These are phyloP conservation scores for Lecanicillium sp. DNA, from an alignment of 2,329 filamentous ascomycete species.

Conservation along the genomic window DNA sequence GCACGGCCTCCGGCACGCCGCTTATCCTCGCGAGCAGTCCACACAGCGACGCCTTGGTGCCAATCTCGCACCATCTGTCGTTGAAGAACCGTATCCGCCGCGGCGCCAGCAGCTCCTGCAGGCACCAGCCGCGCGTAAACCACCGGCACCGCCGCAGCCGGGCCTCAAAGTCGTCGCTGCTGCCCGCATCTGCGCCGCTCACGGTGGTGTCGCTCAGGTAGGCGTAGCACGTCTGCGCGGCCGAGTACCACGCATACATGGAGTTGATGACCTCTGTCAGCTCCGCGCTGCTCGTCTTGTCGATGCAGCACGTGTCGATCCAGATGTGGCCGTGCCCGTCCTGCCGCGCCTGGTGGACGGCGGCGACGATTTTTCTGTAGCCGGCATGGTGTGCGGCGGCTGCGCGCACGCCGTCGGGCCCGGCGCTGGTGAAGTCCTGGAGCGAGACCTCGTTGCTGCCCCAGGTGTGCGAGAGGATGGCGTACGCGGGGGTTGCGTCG, in stretches of 20 bases:
- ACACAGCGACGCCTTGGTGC: conserved; percentile 14
- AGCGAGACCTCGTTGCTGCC: conserved; percentile 20
- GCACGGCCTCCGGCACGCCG: conserved; percentile 13
- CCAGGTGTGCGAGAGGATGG: conserved; percentile 29
- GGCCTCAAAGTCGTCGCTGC: conserved; percentile 4
- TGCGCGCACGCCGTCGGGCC: not conserved
- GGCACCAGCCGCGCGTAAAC: conserved; percentile 45
- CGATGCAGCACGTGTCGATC: conserved; percentile 22
- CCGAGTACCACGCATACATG: conserved; percentile 18
- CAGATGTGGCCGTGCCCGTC: conserved; percentile 16
- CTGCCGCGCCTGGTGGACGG: conserved; percentile 11
- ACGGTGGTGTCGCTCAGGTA: conserved; percentile 15
- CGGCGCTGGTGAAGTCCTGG: conserved; percentile 14
- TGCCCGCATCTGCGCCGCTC: not conserved
- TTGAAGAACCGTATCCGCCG: conserved; percentile 20
- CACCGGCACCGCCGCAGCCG: too few relatives aligned
- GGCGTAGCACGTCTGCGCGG: conserved; percentile 17
- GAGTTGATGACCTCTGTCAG: conserved; percentile 6
- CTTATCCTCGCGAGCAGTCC: conserved; percentile 12
- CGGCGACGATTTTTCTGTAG: conserved; percentile 16
- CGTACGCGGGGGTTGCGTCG: conserved; percentile 16
- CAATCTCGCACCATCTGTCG: conserved; percentile 17
- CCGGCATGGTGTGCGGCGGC: conserved; percentile 9
- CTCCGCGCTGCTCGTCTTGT: conserved; percentile 6
- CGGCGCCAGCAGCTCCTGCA: conserved; percentile 57